Evolutionary conservation across 345 rosid species (phyloP).

Genomic region (Populus ilicifolia): DNA sequence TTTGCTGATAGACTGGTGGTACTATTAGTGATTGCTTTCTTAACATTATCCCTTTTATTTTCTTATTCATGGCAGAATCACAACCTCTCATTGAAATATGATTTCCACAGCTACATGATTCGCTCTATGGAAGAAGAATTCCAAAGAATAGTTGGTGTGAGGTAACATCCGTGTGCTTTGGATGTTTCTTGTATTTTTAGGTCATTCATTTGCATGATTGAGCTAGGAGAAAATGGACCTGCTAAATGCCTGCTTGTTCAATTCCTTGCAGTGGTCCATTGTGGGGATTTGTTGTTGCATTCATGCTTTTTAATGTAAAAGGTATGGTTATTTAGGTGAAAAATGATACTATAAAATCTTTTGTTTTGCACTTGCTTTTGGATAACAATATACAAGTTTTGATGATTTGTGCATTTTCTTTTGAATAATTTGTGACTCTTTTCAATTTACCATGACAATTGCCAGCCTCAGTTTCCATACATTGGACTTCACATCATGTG

Average conservation of each 20-base stretch:
- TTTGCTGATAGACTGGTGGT: not conserved
- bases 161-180: slow-evolving; percentile 35
- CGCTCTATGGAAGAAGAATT: slow-evolving; percentile 99
- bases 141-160: slow-evolving; percentile 88
- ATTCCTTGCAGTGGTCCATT: slow-evolving; percentile 67
- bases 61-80: slow-evolving; percentile 63
- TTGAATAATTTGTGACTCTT: not conserved
- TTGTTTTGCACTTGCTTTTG: slow-evolving; percentile 2
- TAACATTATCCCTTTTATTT: slow-evolving; percentile 12
- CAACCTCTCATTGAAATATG: slow-evolving; percentile 60
- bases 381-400: not conserved
- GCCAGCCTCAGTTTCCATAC: not conserved
- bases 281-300: slow-evolving; percentile 95
- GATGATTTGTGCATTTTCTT: not conserved
- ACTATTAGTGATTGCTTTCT: not conserved
- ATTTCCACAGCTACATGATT: slow-evolving; percentile 94
- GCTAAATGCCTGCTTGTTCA: slow-evolving; percentile 17
- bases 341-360: not conserved
- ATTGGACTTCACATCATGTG: not conserved
- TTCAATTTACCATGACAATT: not conserved
- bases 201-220: not conserved
- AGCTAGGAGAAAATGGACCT: slow-evolving; percentile 5
- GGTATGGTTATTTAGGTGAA: slow-evolving; percentile 35
- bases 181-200: not conserved
- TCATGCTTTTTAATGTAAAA: slow-evolving; percentile 90